Conservation (phyloP, 805 yeast species). For the Saccharomycopsis schoenii region DNA sequence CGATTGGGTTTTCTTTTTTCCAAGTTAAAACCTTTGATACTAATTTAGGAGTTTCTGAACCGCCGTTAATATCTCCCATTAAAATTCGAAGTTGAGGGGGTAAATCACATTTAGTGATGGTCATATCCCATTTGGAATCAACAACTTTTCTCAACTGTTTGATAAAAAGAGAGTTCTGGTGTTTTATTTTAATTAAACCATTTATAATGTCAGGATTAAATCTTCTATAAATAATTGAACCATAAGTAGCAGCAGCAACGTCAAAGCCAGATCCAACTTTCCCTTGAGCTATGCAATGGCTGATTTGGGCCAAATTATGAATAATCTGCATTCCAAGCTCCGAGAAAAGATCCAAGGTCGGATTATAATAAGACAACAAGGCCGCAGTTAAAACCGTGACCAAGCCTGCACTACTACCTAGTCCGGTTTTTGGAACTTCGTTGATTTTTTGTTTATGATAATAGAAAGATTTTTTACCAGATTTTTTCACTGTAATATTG, state of each 20-base stretch:
- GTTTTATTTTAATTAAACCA: slow-evolving; percentile 26
- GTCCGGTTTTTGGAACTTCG: slow-evolving; percentile 83
- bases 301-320: slow-evolving; percentile 79
- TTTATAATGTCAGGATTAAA: slow-evolving; percentile 50
- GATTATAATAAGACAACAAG: slow-evolving; percentile 39
- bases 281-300: slow-evolving; percentile 90
- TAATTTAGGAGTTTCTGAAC: slow-evolving; percentile 89
- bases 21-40: slow-evolving; percentile 69
- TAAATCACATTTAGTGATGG: slow-evolving; percentile 43
- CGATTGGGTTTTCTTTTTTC: slow-evolving; percentile 44
- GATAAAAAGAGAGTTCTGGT: slow-evolving; percentile 24
- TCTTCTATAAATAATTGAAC: slow-evolving; percentile 74
- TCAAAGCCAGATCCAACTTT: slow-evolving; percentile 97
- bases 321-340: slow-evolving; percentile 29
- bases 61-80: slow-evolving; percentile 91
- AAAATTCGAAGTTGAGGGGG: slow-evolving; percentile 62
- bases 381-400: slow-evolving; percentile 74
- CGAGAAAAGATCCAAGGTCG: slow-evolving; percentile 26
- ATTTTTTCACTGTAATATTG: slow-evolving; percentile 28
- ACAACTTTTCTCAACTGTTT: slow-evolving; percentile 29
- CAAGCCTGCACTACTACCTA: slow-evolving; percentile 93
- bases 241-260: slow-evolving; percentile 90
- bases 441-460: slow-evolving; percentile 53
- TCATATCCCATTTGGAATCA: slow-evolving; percentile 32
- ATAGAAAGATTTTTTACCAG: slow-evolving; percentile 38